Evolutionary conservation across 768 basidiomycete genomes (phyloP).

Genomic region (Lentinula guzmanii): DNA sequence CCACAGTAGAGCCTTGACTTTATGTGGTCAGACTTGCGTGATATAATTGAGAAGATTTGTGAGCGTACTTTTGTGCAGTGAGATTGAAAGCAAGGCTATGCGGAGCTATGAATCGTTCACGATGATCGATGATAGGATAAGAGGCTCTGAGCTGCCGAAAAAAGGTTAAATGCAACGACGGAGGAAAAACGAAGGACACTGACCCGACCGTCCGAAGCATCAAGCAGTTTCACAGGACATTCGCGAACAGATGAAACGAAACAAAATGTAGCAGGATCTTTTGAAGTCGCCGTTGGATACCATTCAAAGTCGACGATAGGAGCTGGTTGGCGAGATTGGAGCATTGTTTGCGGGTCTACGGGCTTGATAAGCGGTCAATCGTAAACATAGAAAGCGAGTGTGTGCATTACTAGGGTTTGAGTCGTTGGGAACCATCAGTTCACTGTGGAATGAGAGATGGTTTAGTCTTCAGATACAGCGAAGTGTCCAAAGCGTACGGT

Average conservation of each 20-base stretch:
- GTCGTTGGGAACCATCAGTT: slow-evolving; percentile 1
- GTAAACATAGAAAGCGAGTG: not conserved
- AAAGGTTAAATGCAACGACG: not conserved
- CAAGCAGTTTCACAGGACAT: slow-evolving; percentile 78
- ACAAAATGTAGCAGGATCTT: slow-evolving; percentile 64
- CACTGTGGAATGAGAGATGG: not conserved
- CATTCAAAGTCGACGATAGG: slow-evolving; percentile 77
- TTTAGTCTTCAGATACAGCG: not conserved
- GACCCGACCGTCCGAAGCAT: slow-evolving; percentile 74
- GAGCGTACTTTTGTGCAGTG: slow-evolving; percentile 55
- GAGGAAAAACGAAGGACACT: slow-evolving; percentile 12
- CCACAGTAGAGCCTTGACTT: slow-evolving; percentile 73
- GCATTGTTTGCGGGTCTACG: not conserved
- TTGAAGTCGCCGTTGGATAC: slow-evolving; percentile 71
- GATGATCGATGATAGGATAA: slow-evolving; percentile 87
- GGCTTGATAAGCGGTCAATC: not conserved
- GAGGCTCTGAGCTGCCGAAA: slow-evolving; percentile 73
- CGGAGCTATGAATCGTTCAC: slow-evolving; percentile 87
- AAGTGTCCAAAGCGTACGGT: slow-evolving; percentile 12
- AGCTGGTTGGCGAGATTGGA: slow-evolving; percentile 46
- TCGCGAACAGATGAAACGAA: slow-evolving; percentile 83
- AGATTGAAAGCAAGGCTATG: slow-evolving; percentile 77
- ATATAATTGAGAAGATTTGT: not conserved
- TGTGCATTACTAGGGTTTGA: not conserved
- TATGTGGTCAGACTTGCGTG: not conserved